Conservation (phyloP, 2,329 filamentous ascomycete genomes). For the Hypoxylon sp. region DNA sequence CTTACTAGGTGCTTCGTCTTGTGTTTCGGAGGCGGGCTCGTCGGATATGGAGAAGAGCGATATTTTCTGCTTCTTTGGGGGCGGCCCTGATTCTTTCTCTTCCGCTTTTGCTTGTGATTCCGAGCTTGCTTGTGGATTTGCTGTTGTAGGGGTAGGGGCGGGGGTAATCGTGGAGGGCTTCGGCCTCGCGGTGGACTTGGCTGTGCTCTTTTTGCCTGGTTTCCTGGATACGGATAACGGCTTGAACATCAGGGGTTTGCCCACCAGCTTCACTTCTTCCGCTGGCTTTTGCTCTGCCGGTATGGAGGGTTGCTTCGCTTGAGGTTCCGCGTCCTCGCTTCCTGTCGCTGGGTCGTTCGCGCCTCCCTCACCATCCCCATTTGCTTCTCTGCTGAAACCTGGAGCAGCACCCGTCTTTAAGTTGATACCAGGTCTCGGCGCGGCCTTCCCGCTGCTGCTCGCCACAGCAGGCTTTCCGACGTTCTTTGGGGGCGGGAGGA, state of each 20-base stretch:
- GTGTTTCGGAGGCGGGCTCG: constrained; percentile 53
- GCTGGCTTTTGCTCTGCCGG: constrained; percentile 70
- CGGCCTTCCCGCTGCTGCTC: constrained; percentile 53
- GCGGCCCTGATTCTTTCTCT: constrained; percentile 41
- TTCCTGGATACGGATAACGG: constrained; percentile 88
- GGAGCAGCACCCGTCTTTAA: constrained; percentile 88
- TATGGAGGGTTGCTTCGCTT: constrained; percentile 64
- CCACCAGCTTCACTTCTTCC: constrained; percentile 77
- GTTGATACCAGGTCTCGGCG: constrained; percentile 73
- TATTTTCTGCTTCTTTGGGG: constrained; percentile 70
- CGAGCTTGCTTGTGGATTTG: constrained; percentile 37
- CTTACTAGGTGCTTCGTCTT: constrained; percentile 45
- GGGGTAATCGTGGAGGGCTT: constrained; percentile 29
- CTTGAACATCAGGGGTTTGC: constrained; percentile 89
- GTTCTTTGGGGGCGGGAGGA: constrained; percentile 87
- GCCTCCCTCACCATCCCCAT: constrained; percentile 51
- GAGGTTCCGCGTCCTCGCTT: constrained; percentile 52
- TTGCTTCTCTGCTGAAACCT: constrained; percentile 78
- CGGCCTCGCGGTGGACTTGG: constrained; percentile 48
- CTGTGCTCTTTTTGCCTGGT: constrained; percentile 76
- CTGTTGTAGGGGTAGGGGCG: constrained; percentile 36
- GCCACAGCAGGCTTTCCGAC: constrained; percentile 57
- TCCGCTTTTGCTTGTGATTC: constrained; percentile 8
- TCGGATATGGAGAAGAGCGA: constrained; percentile 78
- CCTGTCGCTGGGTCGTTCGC: constrained; percentile 49